Percentiles rank a stretch among this genome's conserved stretches.
Evolutionary conservation across 2,329 filamentous ascomycete genomes (phyloP).

Genomic region (Trichophyton rubrum): DNA sequence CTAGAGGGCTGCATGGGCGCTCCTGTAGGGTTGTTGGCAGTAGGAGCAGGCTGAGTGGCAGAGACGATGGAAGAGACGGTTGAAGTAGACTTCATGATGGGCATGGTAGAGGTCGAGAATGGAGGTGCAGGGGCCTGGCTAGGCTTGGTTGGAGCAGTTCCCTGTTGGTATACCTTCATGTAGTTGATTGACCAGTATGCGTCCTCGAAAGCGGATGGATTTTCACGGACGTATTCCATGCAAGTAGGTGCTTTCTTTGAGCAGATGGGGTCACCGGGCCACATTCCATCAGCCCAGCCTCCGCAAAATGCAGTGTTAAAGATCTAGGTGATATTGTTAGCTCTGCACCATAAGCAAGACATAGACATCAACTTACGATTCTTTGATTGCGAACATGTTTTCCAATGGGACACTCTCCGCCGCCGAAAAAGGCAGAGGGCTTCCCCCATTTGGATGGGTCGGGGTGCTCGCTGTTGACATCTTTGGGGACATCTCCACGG

Average conservation of each 20-base stretch:
- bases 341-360: neutral
- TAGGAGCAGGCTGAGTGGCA: neutral
- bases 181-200: constrained; percentile 65
- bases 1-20: neutral
- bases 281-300: constrained; percentile 63
- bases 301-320: constrained; percentile 74
- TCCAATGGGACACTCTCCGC: constrained; percentile 55
- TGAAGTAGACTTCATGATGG: neutral
- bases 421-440: constrained; percentile 53
- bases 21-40: neutral
- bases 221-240: constrained; percentile 53
- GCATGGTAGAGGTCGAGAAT: neutral
- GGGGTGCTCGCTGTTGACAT: constrained; percentile 49
- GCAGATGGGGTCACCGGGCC: constrained; percentile 46
- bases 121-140: constrained; percentile 27
- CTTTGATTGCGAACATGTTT: constrained; percentile 57
- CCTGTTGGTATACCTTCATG: constrained; percentile 47
- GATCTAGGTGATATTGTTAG: constrained; percentile 18
- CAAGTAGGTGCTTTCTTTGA: constrained; percentile 49
- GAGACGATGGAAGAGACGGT: neutral
- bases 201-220: constrained; percentile 55
- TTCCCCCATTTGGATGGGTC: constrained; percentile 55
- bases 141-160: constrained; percentile 12
- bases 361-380: constrained; percentile 36
- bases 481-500: constrained; percentile 50